Evolutionary conservation across 139 green algal species (phyloP).

Genomic region (Volvox africanus): DNA sequence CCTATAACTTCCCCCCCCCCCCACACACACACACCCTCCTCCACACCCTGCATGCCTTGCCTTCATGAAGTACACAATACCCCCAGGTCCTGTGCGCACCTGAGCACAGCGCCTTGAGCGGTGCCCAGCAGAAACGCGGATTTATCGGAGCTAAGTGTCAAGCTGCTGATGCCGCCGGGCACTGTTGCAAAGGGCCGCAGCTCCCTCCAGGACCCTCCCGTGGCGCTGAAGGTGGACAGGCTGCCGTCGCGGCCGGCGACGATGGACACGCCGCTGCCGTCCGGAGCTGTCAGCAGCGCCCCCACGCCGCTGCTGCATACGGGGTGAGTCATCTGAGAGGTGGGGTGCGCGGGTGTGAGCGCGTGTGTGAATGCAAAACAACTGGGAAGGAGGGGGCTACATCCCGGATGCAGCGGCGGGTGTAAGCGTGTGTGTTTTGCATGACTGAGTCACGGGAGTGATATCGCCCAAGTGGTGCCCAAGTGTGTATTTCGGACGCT

Average conservation of each 20-base stretch:
- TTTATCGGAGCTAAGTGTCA: constrained; percentile 45
- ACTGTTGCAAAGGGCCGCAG: constrained; percentile 57
- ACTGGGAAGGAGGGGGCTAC: not conserved
- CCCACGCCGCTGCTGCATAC: constrained; percentile 59
- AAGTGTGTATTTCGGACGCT: too few species aligned
- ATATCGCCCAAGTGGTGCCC: too few species aligned
- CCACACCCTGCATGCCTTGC: too few species aligned
- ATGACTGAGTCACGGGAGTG: too few species aligned
- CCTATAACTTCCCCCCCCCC: not conserved
- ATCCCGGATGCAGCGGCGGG: not conserved
- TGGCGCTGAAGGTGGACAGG: constrained; percentile 19
- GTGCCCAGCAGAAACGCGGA: constrained; percentile 61
- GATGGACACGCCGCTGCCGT: not conserved
- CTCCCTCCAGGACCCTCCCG: constrained; percentile 51
- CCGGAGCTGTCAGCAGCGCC: not conserved
- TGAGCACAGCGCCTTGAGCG: constrained; percentile 46
- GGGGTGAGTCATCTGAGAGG: constrained; percentile 57
- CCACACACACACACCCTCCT: too few species aligned
- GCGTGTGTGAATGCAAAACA: too few species aligned
- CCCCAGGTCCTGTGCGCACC: not conserved
- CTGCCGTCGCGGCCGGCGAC: constrained; percentile 30
- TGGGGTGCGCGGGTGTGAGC: too few species aligned
- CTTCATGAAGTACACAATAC: too few species aligned
- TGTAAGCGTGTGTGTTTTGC: too few species aligned
- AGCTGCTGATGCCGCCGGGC: constrained; percentile 55